Percentiles rank a stretch among this genome's conserved stretches.
Evolutionary conservation across 345 rosid genomes (phyloP).

Genomic region (Hypericum perforatum): DNA sequence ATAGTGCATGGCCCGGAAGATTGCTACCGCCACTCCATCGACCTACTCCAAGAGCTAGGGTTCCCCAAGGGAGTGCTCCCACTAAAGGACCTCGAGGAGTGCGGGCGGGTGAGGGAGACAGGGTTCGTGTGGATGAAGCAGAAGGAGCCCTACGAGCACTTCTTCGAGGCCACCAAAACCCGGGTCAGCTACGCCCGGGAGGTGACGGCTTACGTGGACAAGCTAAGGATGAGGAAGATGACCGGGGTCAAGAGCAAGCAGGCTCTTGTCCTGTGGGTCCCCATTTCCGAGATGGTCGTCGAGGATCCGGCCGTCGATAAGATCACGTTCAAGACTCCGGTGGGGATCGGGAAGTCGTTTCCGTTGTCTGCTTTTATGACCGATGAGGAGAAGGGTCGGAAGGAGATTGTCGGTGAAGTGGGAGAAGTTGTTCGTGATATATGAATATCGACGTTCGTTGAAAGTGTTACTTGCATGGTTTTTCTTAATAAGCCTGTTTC

Average conservation of each 20-base stretch:
- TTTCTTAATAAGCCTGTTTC: no score
- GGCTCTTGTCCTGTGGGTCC: conserved; percentile 68
- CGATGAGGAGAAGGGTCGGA: conserved; percentile 43
- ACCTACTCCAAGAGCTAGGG: conserved; percentile 74
- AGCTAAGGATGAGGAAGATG: conserved; percentile 78
- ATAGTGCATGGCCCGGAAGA: conserved; percentile 59
- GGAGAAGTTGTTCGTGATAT: conserved; percentile 23
- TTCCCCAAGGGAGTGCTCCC: conserved; percentile 89
- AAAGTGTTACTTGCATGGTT: no score
- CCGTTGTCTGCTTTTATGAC: conserved; percentile 59
- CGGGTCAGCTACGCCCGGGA: conserved; percentile 59
- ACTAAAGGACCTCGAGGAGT: conserved; percentile 68
- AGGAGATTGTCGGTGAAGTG: conserved; percentile 27
- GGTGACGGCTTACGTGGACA: conserved; percentile 79
- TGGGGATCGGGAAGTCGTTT: conserved; percentile 83
- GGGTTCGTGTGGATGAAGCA: conserved; percentile 96
- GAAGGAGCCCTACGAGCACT: conserved; percentile 65
- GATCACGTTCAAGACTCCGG: conserved; percentile 69
- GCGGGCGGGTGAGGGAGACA: conserved; percentile 65
- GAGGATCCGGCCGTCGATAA: conserved; percentile 41
- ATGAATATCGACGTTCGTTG: background rate
- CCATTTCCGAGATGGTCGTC: conserved; percentile 68
- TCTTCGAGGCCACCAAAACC: conserved; percentile 45
- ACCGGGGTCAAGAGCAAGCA: conserved; percentile 87
- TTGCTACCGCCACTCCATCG: conserved; percentile 50